Base-by-base conservation (phyloP, 345 rosid genomes). In the Camelina sativa region DNA sequence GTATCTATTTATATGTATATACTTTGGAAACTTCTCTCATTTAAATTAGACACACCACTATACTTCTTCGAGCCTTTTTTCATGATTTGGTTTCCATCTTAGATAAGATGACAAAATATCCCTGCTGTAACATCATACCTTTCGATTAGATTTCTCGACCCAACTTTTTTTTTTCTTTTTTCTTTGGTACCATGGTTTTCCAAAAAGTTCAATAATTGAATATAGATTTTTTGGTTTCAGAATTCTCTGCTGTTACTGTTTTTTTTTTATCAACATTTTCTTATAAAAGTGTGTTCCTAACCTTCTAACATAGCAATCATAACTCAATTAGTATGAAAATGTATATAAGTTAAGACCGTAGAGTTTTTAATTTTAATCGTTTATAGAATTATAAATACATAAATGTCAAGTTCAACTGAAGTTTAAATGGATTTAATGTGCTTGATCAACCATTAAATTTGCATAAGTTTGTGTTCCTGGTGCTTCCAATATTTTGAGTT, bases 11-110 rank as follows among this genome's bases (percentile, higher is more conserved):
- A 54, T 65, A 12, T 75, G 32, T 62, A 57, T 56, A 63, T 44
- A 58, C 43, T 77, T 71, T 77, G 80, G 80, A 71, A 71, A 71
- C 80, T 77, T 77, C 76, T 77, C 76, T 71, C 76, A 40, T 77
- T 71, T 38, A 71, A 65, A 77, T 77, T 77, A 77, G 80, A 77
- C 80, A 77, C 72, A 71, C 76, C 72, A 65, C 76, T 65, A 64
- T 58, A 65, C 72, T 71, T 71, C 43, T 77, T 72, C 6, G 51
- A 58, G 59, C 77, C 67, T 72, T 72, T 57, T 76, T 77, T 65
- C 73, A 65, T 77, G 68, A 72, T 77, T 77, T 72, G 73, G 48
- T 71, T 77, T 53, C 77, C 64, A 65, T 58, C 76, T 77, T 72
- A 58, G 62, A 71, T 77, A 72, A 48, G 76, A 71, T 71, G 77